Percentiles rank a stretch among this genome's conserved stretches.
Conservation (phyloP, 257 asterid species). For the Forsythia viridissima region DNA sequence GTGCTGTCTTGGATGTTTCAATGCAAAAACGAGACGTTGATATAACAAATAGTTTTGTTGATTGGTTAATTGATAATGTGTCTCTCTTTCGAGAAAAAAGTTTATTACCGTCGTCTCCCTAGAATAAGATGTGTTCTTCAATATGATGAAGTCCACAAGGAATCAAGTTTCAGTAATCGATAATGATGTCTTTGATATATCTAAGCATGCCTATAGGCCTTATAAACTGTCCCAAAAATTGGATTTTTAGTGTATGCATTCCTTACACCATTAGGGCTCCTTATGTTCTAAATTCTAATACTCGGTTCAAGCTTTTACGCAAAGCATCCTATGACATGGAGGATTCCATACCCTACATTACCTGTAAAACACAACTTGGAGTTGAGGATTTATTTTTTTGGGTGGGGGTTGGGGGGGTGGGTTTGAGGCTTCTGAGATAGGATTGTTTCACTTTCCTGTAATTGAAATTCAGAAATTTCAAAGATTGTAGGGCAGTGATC, state of each 20-base stretch:
- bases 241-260: too few species aligned
- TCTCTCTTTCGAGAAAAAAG: not conserved
- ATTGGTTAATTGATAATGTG: not conserved
- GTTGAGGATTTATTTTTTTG: not conserved
- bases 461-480: not conserved
- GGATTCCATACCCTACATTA: not conserved
- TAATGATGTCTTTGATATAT: too few species aligned
- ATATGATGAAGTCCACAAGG: not conserved
- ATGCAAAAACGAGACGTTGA: not conserved
- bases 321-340: not conserved
- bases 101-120: not conserved
- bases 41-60: not conserved
- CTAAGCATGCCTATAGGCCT: too few species aligned
- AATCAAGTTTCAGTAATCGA: not conserved
- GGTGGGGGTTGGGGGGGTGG: not conserved
- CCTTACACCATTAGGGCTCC: not conserved
- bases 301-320: too few species aligned
- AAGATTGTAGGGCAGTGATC: too few species aligned
- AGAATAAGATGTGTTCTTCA: not conserved
- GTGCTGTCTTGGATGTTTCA: not conserved
- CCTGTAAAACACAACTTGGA: too few species aligned
- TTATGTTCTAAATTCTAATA: too few species aligned
- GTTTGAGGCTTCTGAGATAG: not conserved
- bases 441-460: not conserved
- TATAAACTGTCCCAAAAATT: too few species aligned